These are phyloP conservation scores for Fraxinus cuspidata DNA, from an alignment of 257 asterid species.

Conservation along the genomic window DNA sequence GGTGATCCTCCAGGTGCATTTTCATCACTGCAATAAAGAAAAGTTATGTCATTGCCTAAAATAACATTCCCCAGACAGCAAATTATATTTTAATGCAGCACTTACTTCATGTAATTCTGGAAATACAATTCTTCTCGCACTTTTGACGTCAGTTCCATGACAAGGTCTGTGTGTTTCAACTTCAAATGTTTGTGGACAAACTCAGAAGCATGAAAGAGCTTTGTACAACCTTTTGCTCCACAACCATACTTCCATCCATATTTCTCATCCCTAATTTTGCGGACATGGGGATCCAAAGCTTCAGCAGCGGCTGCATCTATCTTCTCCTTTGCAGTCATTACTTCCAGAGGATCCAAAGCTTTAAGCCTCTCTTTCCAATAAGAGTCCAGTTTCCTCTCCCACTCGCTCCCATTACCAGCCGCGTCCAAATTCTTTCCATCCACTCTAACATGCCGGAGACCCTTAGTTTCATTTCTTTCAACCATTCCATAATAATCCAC, in stretches of 20 bases:
- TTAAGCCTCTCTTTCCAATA: slow-evolving; percentile 91
- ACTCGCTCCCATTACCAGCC: slow-evolving; percentile 60
- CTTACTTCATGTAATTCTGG: slow-evolving; percentile 93
- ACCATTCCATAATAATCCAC: slow-evolving; percentile 86
- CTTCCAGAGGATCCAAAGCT: slow-evolving; percentile 82
- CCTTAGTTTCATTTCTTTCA: slow-evolving; percentile 88
- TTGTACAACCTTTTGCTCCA: slow-evolving; percentile 99
- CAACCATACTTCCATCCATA: slow-evolving; percentile 99
- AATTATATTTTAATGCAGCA: slow-evolving; percentile 16
- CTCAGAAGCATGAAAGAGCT: slow-evolving; percentile 96
- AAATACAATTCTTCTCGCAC: slow-evolving; percentile 88
- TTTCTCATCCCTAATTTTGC: slow-evolving; percentile 98
- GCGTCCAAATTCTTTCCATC: slow-evolving; percentile 60
- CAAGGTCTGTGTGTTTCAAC: slow-evolving; percentile 87
- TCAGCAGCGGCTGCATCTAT: slow-evolving; percentile 86
- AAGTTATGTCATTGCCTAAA: slow-evolving; percentile 23
- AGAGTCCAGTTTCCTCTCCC: slow-evolving; percentile 81
- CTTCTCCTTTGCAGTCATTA: slow-evolving; percentile 92
- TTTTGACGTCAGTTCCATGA: slow-evolving; percentile 71
- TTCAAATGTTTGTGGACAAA: slow-evolving; percentile 91
- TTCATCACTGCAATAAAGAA: slow-evolving; percentile 67
- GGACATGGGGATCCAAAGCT: slow-evolving; percentile 85
- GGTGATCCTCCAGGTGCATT: slow-evolving; percentile 96
- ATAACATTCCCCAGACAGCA: neutral
- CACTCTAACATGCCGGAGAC: slow-evolving; percentile 78